Base-by-base conservation (phyloP, 768 basidiomycete species). In the Cubamyces sp. region DNA sequence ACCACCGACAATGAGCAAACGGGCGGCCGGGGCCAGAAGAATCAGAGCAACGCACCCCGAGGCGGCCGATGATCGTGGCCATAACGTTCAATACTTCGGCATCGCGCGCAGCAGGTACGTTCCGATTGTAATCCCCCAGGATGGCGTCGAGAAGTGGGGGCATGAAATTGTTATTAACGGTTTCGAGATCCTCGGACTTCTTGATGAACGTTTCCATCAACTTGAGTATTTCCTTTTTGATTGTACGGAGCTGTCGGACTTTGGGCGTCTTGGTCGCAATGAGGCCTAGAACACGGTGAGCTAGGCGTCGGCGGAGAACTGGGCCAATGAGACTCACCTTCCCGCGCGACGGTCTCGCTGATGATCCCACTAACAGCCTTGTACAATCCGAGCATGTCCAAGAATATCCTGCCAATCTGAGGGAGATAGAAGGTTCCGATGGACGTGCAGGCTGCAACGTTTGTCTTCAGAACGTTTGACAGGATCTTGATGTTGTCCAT, bases 311-410 rank as follows among this genome's bases (percentile, higher is more conserved):
- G 50, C 16, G 50, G 23, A 51, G 52, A 15, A 39, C 1, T 47
- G 26, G 26, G 43, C 16, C 23, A 39, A 30, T 41, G 57, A 30
- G 47, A 64, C 81, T 43, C 26, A 92, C 94, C 88, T 79, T 96
- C 87, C 73, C 86, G 88, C 12, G 88, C 88, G 45, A 98, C 88
- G 1, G 92, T 92, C 72, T 96, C 91, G 69, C 92, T 96, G 73
- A 99, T 96, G 68, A 98, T 96, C 21, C 92, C 89, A 68, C 94
- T 96, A 65, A 97, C 96, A 9, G 96, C 96, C 73, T 95, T 94
- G 80, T 99, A 99, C 57, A 99, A 79, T 16, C 96, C 96, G 43
- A 99, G 84, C 94, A 98, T 97, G 74, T 99, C 97, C 68, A 97
- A 78, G 82, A 96, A 99, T 73, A 98, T 86, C 40, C 95, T 87